A percentile compares a stretch with the other conserved stretches of the same genome.
phyloP scores from a whole-genome alignment of 164 flowering plant genomes.

The Vitis amurensis region DNA sequence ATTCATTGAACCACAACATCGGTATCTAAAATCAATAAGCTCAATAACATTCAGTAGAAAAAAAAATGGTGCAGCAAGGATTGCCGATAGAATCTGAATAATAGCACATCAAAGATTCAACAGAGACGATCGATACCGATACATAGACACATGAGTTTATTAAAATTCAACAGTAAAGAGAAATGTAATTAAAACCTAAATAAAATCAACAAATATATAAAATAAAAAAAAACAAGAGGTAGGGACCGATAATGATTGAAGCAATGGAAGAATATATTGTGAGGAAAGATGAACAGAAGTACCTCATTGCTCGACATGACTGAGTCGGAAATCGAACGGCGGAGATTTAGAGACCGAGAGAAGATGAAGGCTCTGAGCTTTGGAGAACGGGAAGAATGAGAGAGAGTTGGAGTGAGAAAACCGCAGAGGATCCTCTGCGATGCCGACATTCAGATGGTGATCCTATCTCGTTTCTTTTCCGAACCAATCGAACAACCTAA shows the following conservation, averaged over 20 bases:
- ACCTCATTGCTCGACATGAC: conserved; percentile 38
- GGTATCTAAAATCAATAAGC: too few species aligned
- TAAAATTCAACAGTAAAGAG: too few species aligned
- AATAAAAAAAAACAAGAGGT: neutral
- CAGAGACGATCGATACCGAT: too few species aligned
- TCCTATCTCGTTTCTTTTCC: neutral
- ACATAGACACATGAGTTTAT: too few species aligned
- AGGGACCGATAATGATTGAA: neutral
- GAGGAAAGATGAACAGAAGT: neutral
- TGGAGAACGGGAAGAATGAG: conserved; percentile 11
- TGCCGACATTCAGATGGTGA: conserved; percentile 38
- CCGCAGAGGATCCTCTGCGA: conserved; percentile 42
- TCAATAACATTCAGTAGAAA: too few species aligned
- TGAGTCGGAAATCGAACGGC: conserved; percentile 12
- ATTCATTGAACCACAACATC: too few species aligned
- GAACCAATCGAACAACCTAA: too few species aligned
- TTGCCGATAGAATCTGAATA: too few species aligned
- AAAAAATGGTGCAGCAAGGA: too few species aligned
- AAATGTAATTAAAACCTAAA: neutral
- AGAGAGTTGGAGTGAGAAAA: conserved; percentile 12
- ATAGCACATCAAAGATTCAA: too few species aligned
- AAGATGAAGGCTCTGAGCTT: conserved; percentile 16
- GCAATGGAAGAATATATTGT: too few species aligned
- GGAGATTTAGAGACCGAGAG: conserved; percentile 15
- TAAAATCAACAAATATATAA: neutral